These are phyloP conservation scores for Trifolium subterraneum DNA, from an alignment of 306 rosid species.

Conservation along the genomic window DNA sequence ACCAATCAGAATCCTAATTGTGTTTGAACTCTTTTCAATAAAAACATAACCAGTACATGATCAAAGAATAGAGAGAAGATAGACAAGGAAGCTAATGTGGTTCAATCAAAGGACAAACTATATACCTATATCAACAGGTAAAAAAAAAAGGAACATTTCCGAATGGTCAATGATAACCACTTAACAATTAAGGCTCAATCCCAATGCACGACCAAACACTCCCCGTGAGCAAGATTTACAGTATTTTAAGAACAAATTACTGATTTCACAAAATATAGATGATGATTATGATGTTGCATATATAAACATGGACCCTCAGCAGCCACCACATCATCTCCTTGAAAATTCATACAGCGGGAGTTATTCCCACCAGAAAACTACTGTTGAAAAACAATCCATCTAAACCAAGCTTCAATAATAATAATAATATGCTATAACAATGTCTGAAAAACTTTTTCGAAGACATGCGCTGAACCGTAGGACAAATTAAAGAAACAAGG, in stretches of 20 bases:
- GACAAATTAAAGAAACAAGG: neutral
- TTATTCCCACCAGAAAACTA: conserved; percentile 2
- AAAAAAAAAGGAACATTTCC: neutral
- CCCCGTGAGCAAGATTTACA: conserved; percentile 6
- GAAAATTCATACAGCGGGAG: neutral
- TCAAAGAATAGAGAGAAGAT: conserved; percentile 16
- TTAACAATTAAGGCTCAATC: neutral
- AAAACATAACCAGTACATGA: conserved; percentile 10
- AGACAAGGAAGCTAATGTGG: conserved; percentile 4
- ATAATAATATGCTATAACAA: neutral
- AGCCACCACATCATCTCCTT: conserved; percentile 4
- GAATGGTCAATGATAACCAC: neutral
- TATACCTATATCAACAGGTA: neutral
- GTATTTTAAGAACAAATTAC: conserved; percentile 2
- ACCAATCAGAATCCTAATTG: conserved; percentile 10
- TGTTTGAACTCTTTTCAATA: conserved; percentile 7
- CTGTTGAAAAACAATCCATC: neutral
- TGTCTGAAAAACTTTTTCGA: neutral
- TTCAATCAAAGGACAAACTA: conserved; percentile 33
- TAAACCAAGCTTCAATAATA: neutral
- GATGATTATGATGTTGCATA: neutral
- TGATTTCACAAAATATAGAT: conserved; percentile 24
- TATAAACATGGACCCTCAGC: conserved; percentile 2
- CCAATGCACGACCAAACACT: conserved; percentile 3
- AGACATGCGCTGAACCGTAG: neutral